Evolutionary conservation across 495 filamentous ascomycete species (phyloP), one percentile per base, ranked within the genome.

Genomic region (Neurospora sp.): DNA sequence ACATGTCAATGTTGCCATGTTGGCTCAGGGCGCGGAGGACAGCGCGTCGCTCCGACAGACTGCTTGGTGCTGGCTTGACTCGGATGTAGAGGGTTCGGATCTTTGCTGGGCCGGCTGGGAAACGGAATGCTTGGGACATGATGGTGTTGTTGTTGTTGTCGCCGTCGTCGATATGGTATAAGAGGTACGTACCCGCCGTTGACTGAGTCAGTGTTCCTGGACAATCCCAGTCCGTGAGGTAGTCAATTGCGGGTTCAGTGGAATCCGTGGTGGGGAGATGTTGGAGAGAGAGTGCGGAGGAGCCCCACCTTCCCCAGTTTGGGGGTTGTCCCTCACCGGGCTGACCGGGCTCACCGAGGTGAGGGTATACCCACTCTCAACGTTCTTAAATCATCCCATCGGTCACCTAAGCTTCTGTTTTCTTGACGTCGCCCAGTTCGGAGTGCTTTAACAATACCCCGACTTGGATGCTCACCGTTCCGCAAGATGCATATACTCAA

Each of bases 1-100:
- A 98, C 74, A 89, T 89, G 31, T 89, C 87, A 9, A 98, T 87
- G 69, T 93, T 88, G 70, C 93, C 93, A 79, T 91, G 92, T 77
- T 86, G 86, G 79, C 93, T 89, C 35, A 98, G 82, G 31, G 90
- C 86, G 42, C 86, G 84, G 35, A 96, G 84, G 40, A 98, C 83
- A 39, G 90, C 86, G 69, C 90, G 89, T 65, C 91, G 90, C 76
- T 97, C 92, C 31, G 83, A 77, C n/a, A 97, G 83, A 74, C 80
- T 89, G 14, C 81, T 80, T 0, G 93, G 89, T 0, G 86, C 81
- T 0, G 93, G 93, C 22, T 81, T 75, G 65, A 93, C 88, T 70
- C 84, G 87, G 44, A 97, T 78, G 76, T 89, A 89, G 14, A 96
- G 81, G 0, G 81, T 84, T 73, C 75, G 80, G 10, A 39, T 20